phyloP scores from a whole-genome alignment of 306 rosid species.

The Quillaja saponaria region DNA sequence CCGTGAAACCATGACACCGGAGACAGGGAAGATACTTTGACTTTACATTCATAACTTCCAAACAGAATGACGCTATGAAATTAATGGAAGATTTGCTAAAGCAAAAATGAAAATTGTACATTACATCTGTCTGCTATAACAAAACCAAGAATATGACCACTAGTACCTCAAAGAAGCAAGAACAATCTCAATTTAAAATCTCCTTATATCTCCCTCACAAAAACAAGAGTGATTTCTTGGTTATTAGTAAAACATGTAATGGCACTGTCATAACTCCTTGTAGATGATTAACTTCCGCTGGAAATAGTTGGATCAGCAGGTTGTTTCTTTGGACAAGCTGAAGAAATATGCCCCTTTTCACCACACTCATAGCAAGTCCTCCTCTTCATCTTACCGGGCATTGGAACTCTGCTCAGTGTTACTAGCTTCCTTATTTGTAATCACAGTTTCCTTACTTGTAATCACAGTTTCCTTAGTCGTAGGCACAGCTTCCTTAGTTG shows the following conservation, averaged over 20 bases:
- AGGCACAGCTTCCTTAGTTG: no score
- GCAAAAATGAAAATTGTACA: no score
- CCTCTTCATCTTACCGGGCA: slow-evolving; percentile 64
- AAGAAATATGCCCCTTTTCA: slow-evolving; percentile 78
- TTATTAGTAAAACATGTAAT: no score
- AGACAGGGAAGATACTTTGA: slow-evolving; percentile 27
- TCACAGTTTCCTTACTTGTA: no score
- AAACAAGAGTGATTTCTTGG: no score
- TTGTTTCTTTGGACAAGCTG: slow-evolving; percentile 70
- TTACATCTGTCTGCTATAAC: no score
- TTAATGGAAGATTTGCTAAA: background rate
- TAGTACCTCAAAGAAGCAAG: background rate
- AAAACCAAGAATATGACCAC: background rate
- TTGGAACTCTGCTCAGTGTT: slow-evolving; percentile 28
- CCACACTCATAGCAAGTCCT: slow-evolving; percentile 88
- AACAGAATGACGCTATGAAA: slow-evolving; percentile 40
- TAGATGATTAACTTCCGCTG: slow-evolving; percentile 36
- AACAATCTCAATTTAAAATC: background rate
- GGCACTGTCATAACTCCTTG: no score
- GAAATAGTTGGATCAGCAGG: slow-evolving; percentile 27
- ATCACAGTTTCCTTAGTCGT: no score
- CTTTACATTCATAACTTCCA: slow-evolving; percentile 18
- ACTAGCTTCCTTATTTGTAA: slow-evolving; percentile 20
- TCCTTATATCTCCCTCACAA: background rate
- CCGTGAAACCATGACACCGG: slow-evolving; percentile 41